A percentile compares a stretch with the other conserved stretches of the same genome.
These are phyloP conservation scores for Suhomyces prunicola DNA, from an alignment of 805 yeast genomes.

Conservation along the genomic window DNA sequence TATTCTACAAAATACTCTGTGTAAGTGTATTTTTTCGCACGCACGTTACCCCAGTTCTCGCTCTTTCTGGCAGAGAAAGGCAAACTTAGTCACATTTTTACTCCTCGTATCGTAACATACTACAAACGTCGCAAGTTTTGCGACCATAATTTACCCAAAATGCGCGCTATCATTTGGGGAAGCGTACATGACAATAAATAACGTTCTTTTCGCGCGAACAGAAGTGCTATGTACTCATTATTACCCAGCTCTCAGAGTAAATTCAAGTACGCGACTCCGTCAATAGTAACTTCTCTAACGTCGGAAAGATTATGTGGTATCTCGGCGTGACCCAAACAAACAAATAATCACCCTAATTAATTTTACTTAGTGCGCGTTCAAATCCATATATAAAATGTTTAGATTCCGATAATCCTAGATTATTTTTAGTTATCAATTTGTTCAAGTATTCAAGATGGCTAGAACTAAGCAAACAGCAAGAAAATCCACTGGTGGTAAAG, in stretches of 20 bases:
- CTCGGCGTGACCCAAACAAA: background rate
- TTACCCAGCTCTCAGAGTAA: background rate
- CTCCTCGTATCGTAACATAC: background rate
- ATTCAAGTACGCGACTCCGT: background rate
- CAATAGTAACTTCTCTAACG: background rate
- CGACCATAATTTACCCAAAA: background rate
- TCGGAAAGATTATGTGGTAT: background rate
- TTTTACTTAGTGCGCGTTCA: background rate
- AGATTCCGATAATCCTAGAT: background rate
- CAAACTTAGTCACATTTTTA: background rate
- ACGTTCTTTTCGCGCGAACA: background rate
- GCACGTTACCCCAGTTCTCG: background rate
- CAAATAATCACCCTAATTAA: background rate
- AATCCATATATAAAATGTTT: background rate
- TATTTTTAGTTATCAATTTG: background rate
- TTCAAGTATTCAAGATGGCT: constrained; percentile 53
- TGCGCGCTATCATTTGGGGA: constrained; percentile 1
- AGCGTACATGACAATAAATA: background rate
- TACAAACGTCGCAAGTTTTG: background rate
- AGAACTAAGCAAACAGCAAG: constrained; percentile 94
- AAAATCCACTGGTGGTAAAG: constrained; percentile 94
- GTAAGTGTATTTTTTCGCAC: background rate
- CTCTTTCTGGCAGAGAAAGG: background rate
- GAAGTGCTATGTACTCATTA: background rate
- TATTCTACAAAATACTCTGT: background rate